Percentiles rank a stretch among this genome's conserved stretches.
phyloP scores from a whole-genome alignment of 768 basidiomycete species.

The Dictyophora rubrovolvata region DNA sequence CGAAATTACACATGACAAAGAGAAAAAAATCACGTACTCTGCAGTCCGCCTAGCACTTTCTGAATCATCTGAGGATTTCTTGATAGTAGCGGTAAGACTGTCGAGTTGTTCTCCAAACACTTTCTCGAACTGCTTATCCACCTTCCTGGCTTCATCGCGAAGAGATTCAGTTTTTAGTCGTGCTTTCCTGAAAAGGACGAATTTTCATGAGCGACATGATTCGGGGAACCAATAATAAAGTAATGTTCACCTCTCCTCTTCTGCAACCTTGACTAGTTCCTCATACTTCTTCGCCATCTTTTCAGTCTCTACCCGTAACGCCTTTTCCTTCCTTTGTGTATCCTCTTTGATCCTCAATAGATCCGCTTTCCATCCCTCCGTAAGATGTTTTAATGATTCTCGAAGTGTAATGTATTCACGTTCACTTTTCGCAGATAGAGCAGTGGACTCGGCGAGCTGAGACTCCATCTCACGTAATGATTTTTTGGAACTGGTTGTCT shows the following conservation, averaged over 20 bases:
- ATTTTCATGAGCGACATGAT: slow-evolving; percentile 12
- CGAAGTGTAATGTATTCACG: slow-evolving; percentile 74
- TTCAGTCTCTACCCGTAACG: slow-evolving; percentile 57
- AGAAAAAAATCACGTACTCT: slow-evolving; percentile 33
- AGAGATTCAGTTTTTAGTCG: slow-evolving; percentile 44
- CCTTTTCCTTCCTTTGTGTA: slow-evolving; percentile 65
- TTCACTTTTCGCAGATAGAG: slow-evolving; percentile 70
- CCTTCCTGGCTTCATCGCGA: slow-evolving; percentile 28
- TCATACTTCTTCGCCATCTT: slow-evolving; percentile 58
- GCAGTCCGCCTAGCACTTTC: slow-evolving; percentile 53
- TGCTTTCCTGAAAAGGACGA: slow-evolving; percentile 13
- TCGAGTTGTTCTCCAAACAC: slow-evolving; percentile 11
- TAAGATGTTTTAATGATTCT: slow-evolving; percentile 64
- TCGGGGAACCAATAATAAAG: slow-evolving; percentile 34
- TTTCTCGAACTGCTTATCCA: slow-evolving; percentile 13
- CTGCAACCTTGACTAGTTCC: slow-evolving; percentile 33
- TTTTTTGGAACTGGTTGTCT: slow-evolving; percentile 65
- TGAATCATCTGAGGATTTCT: slow-evolving; percentile 42
- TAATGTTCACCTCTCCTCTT: slow-evolving; percentile 46
- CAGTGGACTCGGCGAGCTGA: slow-evolving; percentile 60
- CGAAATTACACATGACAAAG: background rate
- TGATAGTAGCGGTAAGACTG: slow-evolving; percentile 22
- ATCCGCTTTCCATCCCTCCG: slow-evolving; percentile 65
- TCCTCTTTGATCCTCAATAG: slow-evolving; percentile 62
- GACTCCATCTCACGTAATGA: slow-evolving; percentile 72